Base-by-base conservation (phyloP, 139 green algal species). In the Tetraselmis chui region DNA sequence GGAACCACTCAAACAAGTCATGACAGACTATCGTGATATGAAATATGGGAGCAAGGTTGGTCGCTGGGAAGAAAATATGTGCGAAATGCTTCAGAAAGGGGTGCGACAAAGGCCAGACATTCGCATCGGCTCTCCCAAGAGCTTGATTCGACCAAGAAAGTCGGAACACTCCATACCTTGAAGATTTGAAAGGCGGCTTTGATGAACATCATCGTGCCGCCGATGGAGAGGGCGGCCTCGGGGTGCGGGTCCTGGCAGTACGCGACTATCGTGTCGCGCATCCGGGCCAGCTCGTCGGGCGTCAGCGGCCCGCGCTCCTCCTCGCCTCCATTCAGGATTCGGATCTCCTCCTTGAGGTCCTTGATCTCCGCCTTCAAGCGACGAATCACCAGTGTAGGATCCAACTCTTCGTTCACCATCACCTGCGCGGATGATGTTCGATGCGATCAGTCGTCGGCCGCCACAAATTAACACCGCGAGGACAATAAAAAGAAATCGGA, bases 351-450 rank as follows among this genome's bases (percentile, higher is more conserved):
- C 59, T 78, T 82, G 23, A 81, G 81, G 25, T 82, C 75, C 31
- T 75, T 79, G 24, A 88, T 85, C 81, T 93, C 91, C 67, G 89
- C 83, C 86, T 92, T 93, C 1, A 97, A 88, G 0, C 91, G 86
- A 30, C 84, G 81, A 74, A 98, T 96, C 26, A 97, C 84, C 30
- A 95, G 83, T 1, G 31, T 79, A 11, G 93, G 93, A 85, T 98
- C 95, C 25, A 97, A 26, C 86, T 97, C 94, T 89, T 98, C 94
- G 86, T 98, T 98, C 18, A 97, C 81, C 25, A 84, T 82, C 30
- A 94, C 89, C 89, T 94, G 84, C 31, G 76, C n/a, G n/a, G n/a
- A n/a, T n/a, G n/a, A n/a, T n/a, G n/a, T n/a, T n/a, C n/a, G n/a
- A n/a, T n/a, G n/a, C n/a, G n/a, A n/a, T n/a, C n/a, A n/a, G n/a